Base-by-base conservation (phyloP, 805 yeast genomes). In the Wickerhamiella sorbophila region DNA sequence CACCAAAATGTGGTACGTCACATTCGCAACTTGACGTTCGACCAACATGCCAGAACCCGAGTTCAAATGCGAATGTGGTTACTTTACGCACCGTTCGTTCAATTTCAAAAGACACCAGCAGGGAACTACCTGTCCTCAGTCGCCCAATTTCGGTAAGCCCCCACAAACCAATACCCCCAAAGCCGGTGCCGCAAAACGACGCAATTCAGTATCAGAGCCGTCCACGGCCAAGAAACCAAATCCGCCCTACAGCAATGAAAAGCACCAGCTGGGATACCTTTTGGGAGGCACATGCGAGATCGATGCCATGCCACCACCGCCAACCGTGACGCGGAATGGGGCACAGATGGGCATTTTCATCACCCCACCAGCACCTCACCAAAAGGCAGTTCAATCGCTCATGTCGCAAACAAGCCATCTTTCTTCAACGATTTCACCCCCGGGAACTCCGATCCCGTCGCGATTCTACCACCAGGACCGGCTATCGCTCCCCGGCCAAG, bases 41-140 rank as follows among this genome's bases (percentile, higher is more conserved):
- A 16, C n/a, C 10, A 16, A 5, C 33, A 8, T 3, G 15, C 18
- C 4, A 4, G 20, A n/a, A n/a, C n/a, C 24, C 24, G 15, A 12
- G 36, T 20, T 21, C 31, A 21, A 20, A n/a, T 36, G 38, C 20
- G 21, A 4, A 24, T 36, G 38, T 10, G 38, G 38, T n/a, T 24
- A 36, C 21, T 15, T 5, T 2, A 36, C 38, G 3, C 4, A 21
- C 18, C 19, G 31, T 6, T 3, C 4, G 2, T 36, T n/a, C 38
- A 36, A 36, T 10, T 4, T 36, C 5, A 5, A 5, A n/a, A 29
- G 38, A 4, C 33, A 31, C 33, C 9, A n/a, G 33, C 29, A 8
- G 6, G 10, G 29, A 6, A 24, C 6, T 8, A 12, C 29, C 29
- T 24, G 29, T 24, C 10, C 12, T n/a, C n/a, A n/a, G n/a, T n/a